These are phyloP conservation scores for Waltergamsia citrina DNA, from an alignment of 2,329 filamentous ascomycete species.

Conservation along the genomic window DNA sequence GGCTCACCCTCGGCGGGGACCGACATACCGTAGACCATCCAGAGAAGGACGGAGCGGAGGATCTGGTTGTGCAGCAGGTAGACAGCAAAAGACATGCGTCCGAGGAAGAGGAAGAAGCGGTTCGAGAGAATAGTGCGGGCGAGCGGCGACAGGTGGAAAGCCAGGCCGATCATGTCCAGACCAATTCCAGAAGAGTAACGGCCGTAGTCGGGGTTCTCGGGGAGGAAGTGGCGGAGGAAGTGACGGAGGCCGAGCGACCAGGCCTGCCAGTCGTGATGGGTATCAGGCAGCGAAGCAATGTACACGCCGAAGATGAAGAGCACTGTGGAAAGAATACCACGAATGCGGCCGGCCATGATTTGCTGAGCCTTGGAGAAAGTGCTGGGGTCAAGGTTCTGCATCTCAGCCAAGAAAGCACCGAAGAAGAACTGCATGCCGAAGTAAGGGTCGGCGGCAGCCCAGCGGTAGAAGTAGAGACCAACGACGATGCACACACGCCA, in stretches of 20 bases:
- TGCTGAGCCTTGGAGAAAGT: constrained; percentile 24
- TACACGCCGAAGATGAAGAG: constrained; percentile 43
- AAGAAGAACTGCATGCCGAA: constrained; percentile 52
- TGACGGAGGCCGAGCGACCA: constrained; percentile 41
- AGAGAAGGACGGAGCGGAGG: constrained; percentile 48
- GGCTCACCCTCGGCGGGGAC: constrained; percentile 19
- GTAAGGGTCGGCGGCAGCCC: constrained; percentile 21
- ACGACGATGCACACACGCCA: constrained; percentile 38
- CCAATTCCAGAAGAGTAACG: constrained; percentile 28
- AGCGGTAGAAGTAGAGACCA: constrained; percentile 40
- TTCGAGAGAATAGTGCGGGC: constrained; percentile 43
- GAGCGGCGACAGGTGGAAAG: constrained; percentile 40
- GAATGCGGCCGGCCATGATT: constrained; percentile 31
- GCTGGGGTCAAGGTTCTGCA: constrained; percentile 41
- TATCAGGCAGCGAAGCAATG: constrained; percentile 51
- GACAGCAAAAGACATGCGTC: constrained; percentile 54
- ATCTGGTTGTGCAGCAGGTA: constrained; percentile 55
- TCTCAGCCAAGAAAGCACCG: constrained; percentile 51
- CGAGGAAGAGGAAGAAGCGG: constrained; percentile 49
- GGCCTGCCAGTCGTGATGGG: constrained; percentile 37
- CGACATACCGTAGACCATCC: constrained; percentile 44
- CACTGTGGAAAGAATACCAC: constrained; percentile 33
- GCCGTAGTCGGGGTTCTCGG: constrained; percentile 33
- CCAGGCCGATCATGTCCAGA: constrained; percentile 33
- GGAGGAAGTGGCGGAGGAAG: constrained; percentile 33